Base-by-base conservation (phyloP, 2,329 filamentous ascomycete genomes). In the Xylaria sp. region DNA sequence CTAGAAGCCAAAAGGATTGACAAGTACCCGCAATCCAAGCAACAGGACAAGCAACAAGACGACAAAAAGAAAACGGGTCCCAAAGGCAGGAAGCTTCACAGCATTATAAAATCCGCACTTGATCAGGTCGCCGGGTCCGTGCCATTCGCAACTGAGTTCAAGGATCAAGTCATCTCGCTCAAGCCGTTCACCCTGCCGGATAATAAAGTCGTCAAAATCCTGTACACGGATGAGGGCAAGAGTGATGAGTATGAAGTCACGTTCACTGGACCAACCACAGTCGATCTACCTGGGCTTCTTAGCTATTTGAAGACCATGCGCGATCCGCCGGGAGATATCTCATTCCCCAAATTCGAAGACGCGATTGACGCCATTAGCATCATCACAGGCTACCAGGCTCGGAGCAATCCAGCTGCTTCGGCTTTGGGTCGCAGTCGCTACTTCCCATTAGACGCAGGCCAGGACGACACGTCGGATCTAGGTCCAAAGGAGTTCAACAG, bases 321-420 rank as follows among this genome's bases (percentile, higher is more conserved):
- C 0, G 82, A 84, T 50, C 73, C 75, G 3, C 73, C 77, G 0
- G 74, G 77, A 2, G 79, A 82, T 11, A 67, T 71, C 1, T 71
- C 75, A 0, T 87, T 86, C 53, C 86, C 86, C 12, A 85, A 84
- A 69, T 86, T 82, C 54, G 80, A 80, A 1, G 82, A 83, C 2
- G 79, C 80, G 8, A 78, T 88, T 14, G 84, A 87, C 69, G 84
- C 84, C 1, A 76, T 89, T n/a, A 84, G 83, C 56, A 79, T 87
- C 50, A 81, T 89, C 51, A 78, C 88, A 3, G 85, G 85, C 1
- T 81, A 83, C 70, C 74, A 75, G 0, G 76, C 85, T 6, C 79
- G 83, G 50, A 78, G 76, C 19, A 79, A 78, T 64, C 47, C 75
- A 5, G 72, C 79, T 14, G 73, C 82, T 45, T 74, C 79, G 4